A percentile compares a stretch with the other conserved stretches of the same genome.
phyloP scores from a whole-genome alignment of 2,329 filamentous ascomycete genomes.

The Apiospora phragmitis region DNA sequence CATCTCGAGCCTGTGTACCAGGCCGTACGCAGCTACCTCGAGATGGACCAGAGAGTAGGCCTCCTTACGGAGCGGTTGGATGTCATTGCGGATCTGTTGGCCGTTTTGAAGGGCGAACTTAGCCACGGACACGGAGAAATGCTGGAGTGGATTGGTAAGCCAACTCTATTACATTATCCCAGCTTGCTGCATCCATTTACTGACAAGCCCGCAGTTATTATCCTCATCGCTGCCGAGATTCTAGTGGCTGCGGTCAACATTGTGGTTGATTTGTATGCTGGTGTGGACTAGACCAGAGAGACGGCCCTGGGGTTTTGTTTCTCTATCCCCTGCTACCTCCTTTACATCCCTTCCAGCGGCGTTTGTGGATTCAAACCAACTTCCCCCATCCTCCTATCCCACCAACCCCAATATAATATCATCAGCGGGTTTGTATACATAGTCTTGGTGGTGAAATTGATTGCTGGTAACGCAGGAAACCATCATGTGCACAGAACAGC shows the following conservation, averaged over 20 bases:
- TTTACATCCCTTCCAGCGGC: background rate
- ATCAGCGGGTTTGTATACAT: background rate
- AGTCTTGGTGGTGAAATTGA: background rate
- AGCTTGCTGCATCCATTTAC: background rate
- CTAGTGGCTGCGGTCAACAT: constrained; percentile 93
- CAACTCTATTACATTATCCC: background rate
- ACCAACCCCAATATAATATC: background rate
- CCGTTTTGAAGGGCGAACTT: constrained; percentile 92
- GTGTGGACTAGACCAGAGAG: constrained; percentile 28
- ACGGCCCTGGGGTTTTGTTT: background rate
- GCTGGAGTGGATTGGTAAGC: constrained; percentile 83
- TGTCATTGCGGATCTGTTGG: constrained; percentile 90
- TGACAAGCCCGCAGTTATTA: constrained; percentile 64
- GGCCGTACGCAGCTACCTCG: constrained; percentile 90
- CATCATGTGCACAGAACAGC: background rate
- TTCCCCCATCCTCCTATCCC: background rate
- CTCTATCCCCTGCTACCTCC: background rate
- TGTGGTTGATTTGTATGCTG: constrained; percentile 84
- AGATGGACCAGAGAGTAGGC: constrained; percentile 95
- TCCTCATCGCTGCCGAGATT: constrained; percentile 94
- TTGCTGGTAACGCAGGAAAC: background rate
- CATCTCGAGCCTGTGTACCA: constrained; percentile 96
- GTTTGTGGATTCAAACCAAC: background rate
- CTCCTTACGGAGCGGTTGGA: constrained; percentile 86
- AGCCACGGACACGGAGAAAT: constrained; percentile 91